Evolutionary conservation across 2,329 filamentous ascomycete genomes (phyloP).

Genomic region (Calonectria montana): DNA sequence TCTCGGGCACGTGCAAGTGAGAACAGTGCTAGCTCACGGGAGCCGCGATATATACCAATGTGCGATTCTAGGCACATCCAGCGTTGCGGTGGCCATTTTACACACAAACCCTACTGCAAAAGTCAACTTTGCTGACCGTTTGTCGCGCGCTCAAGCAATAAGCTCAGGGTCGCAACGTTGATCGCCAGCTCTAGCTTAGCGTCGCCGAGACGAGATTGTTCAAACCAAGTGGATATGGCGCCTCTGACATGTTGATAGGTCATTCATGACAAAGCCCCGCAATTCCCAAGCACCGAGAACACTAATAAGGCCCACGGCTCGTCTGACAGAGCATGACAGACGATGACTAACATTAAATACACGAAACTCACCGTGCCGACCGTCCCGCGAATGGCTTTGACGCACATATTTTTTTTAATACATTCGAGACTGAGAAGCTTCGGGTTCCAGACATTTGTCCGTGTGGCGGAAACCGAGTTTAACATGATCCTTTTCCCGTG

Average conservation of each 20-base stretch:
- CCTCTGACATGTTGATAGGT: neutral
- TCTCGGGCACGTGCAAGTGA: neutral
- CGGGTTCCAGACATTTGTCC: neutral
- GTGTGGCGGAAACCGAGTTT: neutral
- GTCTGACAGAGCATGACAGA: conserved; percentile 21
- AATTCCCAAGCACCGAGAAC: neutral
- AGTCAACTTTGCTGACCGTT: neutral
- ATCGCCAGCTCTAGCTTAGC: conserved; percentile 1
- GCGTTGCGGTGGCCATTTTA: neutral
- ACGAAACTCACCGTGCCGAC: neutral
- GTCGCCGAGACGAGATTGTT: neutral
- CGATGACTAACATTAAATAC: conserved; percentile 11
- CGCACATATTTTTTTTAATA: neutral
- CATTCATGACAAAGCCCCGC: neutral
- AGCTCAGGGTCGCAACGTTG: neutral
- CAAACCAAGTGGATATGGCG: neutral
- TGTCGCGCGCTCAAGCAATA: neutral
- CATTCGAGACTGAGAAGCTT: neutral
- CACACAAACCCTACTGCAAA: neutral
- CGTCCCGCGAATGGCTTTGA: neutral
- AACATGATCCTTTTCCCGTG: neutral
- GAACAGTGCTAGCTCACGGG: neutral
- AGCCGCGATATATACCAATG: neutral
- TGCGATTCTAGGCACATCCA: neutral
- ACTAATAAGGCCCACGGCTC: conserved; percentile 9